Evolutionary conservation across 169 alveolate species (phyloP).

Genomic region (Plasmodium vinckei): DNA sequence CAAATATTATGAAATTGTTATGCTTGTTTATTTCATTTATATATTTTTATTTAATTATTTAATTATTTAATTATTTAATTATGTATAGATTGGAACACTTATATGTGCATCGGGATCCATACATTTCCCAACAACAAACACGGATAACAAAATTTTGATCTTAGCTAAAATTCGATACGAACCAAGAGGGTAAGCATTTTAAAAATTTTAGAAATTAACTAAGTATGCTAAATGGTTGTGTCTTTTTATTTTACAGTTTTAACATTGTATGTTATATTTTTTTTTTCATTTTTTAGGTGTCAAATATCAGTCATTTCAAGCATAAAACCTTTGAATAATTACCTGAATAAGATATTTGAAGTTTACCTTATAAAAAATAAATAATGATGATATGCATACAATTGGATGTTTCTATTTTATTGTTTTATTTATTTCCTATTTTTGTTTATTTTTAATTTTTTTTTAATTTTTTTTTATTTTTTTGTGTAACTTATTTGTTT

Average conservation of each 20-base stretch:
- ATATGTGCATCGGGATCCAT: constrained; percentile 71
- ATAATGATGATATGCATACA: constrained; percentile 1
- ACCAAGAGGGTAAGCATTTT: constrained; percentile 47
- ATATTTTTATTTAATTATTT: not conserved
- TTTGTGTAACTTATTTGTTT: too few relatives aligned
- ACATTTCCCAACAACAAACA: constrained; percentile 50
- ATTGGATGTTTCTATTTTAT: not conserved
- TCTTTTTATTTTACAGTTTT: not conserved
- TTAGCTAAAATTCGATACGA: constrained; percentile 61
- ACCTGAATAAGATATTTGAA: constrained; percentile 71
- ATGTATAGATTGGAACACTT: constrained; percentile 38
- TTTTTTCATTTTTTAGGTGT: constrained; percentile 27
- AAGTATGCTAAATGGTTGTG: not conserved
- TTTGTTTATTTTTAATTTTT: too few relatives aligned
- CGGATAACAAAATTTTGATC: constrained; percentile 63
- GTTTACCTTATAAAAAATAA: constrained; percentile 50
- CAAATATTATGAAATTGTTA: not conserved
- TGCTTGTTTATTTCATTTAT: not conserved
- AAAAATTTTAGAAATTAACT: not conserved
- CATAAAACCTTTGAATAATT: constrained; percentile 52
- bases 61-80: not conserved
- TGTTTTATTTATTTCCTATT: not conserved
- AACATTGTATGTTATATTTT: not conserved
- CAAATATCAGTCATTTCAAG: constrained; percentile 70
- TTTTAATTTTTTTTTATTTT: too few relatives aligned